Evolutionary conservation across 352 stramenopile species (phyloP).

Genomic region (Halophytophthora polymorphica): DNA sequence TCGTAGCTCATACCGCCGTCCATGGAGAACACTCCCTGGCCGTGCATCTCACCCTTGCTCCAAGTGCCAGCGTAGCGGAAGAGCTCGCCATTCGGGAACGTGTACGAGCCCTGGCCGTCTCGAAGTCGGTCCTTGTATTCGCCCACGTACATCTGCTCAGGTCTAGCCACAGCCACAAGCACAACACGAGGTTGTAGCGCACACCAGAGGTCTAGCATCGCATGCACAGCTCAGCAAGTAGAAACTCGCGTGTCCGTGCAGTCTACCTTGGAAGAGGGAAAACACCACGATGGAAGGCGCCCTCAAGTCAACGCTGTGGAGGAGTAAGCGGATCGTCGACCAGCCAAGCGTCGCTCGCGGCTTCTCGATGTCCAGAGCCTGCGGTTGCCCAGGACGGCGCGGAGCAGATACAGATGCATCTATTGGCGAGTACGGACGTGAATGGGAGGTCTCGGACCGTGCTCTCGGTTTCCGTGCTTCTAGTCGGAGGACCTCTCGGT

Average conservation of each 20-base stretch:
- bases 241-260: not conserved
- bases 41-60: constrained; percentile 58
- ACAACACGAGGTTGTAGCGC: not conserved
- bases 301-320: no score
- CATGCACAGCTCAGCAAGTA: not conserved
- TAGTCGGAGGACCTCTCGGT: constrained; percentile 23
- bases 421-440: constrained; percentile 10
- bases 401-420: constrained; percentile 7
- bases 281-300: no score
- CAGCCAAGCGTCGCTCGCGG: no score
- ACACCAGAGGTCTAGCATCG: not conserved
- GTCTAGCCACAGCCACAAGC: not conserved
- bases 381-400: no score
- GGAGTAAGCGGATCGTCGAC: no score
- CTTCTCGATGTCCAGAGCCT: no score
- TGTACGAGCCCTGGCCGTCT: constrained; percentile 42
- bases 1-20: constrained; percentile 37
- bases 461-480: not conserved
- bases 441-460: not conserved
- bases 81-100: constrained; percentile 31
- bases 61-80: constrained; percentile 74
- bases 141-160: constrained; percentile 33
- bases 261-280: not conserved
- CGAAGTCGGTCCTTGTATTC: constrained; percentile 38
- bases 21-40: constrained; percentile 37